These are phyloP conservation scores for Diplodia seriata DNA, from an alignment of 2,329 filamentous ascomycete genomes.

Conservation along the genomic window DNA sequence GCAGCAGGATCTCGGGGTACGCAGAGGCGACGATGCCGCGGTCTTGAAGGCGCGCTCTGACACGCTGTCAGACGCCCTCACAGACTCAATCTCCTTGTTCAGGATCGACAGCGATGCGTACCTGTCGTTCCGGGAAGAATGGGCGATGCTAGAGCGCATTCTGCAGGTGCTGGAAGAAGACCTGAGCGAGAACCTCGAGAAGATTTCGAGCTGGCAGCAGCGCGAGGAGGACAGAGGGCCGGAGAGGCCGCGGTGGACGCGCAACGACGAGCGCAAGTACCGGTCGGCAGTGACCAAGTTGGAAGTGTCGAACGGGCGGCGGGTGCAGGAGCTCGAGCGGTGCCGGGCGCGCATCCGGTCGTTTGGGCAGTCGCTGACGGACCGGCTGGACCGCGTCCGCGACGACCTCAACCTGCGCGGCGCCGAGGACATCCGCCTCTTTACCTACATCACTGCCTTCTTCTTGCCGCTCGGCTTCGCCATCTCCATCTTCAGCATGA, in stretches of 20 bases:
- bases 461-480: conserved; percentile 46
- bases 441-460: conserved; percentile 48
- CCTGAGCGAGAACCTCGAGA: conserved; percentile 35
- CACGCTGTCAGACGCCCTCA: conserved; percentile 13
- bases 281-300: conserved; percentile 36
- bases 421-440: conserved; percentile 43
- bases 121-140: conserved; percentile 30
- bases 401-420: conserved; percentile 36
- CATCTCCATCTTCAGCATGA: conserved; percentile 45
- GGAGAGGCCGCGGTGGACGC: conserved; percentile 45
- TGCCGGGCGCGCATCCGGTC: conserved; percentile 30
- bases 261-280: conserved; percentile 45
- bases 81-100: conserved; percentile 11
- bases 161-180: conserved; percentile 37
- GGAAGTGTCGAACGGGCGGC: conserved; percentile 28
- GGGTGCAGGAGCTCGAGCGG: conserved; percentile 11
- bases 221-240: conserved; percentile 40
- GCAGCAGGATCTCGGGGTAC: not conserved
- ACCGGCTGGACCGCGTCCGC: conserved; percentile 35
- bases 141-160: conserved; percentile 35
- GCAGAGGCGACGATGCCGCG: not conserved
- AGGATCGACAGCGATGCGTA: conserved; percentile 31
- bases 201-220: conserved; percentile 39
- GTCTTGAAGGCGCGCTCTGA: not conserved
- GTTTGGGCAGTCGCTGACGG: conserved; percentile 35